These are phyloP conservation scores for Cutaneotrichosporon daszewskae DNA, from an alignment of 1,284 basidiomycete genomes.

Conservation along the genomic window DNA sequence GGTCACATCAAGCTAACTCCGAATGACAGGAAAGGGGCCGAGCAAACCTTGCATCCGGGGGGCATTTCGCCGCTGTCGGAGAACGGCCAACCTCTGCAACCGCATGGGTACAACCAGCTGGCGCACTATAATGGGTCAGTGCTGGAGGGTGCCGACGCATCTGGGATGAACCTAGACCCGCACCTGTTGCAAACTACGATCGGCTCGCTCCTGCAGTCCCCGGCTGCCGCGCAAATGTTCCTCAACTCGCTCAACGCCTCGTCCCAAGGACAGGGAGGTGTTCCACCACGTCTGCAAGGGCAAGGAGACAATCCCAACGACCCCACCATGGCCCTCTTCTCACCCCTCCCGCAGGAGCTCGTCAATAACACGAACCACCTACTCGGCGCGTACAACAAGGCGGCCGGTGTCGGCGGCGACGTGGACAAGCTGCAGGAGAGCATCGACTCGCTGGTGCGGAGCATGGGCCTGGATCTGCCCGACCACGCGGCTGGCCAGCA, in stretches of 20 bases:
- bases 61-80: slow-evolving; percentile 27
- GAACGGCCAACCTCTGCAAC: slow-evolving; percentile 5
- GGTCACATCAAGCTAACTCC: slow-evolving; percentile 7
- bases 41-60: slow-evolving; percentile 26
- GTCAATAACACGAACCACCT: slow-evolving; percentile 42
- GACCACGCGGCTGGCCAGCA: neutral
- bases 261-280: slow-evolving; percentile 29
- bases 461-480: slow-evolving; percentile 56
- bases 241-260: slow-evolving; percentile 53
- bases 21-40: no score
- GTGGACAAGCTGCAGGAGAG: slow-evolving; percentile 65
- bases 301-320: slow-evolving; percentile 14
- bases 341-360: slow-evolving; percentile 31
- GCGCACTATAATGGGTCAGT: slow-evolving; percentile 4
- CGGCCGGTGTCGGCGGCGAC: slow-evolving; percentile 63
- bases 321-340: slow-evolving; percentile 38
- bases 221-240: slow-evolving; percentile 64
- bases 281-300: neutral
- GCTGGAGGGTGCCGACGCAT: slow-evolving; percentile 5
- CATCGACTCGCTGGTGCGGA: slow-evolving; percentile 67
- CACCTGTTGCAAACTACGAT: slow-evolving; percentile 58
- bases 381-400: slow-evolving; percentile 58
- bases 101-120: slow-evolving; percentile 4
- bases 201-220: slow-evolving; percentile 58
- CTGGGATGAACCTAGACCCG: slow-evolving; percentile 42